Conservation (phyloP, 257 asterid genomes). For the Pogostemon cablin region DNA sequence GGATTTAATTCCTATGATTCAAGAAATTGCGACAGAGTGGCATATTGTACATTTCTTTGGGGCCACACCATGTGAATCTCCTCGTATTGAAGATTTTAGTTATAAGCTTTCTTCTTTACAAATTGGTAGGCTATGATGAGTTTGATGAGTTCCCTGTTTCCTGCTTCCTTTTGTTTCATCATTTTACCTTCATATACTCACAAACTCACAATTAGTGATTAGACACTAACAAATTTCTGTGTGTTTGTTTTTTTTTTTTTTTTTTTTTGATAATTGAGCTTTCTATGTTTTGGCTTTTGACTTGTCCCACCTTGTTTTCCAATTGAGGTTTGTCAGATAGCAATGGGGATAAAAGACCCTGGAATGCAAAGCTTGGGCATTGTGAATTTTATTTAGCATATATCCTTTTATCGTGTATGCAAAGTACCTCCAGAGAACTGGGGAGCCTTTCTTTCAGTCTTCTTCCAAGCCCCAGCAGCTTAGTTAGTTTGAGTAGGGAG, state of each 20-base stretch:
- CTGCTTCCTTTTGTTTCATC: conserved; percentile 17
- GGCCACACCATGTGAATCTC: conserved; percentile 81
- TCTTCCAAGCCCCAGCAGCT: conserved; percentile 61
- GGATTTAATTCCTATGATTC: conserved; percentile 84
- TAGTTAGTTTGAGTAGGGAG: conserved; percentile 65
- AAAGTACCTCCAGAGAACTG: conserved; percentile 49
- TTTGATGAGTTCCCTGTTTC: conserved; percentile 24
- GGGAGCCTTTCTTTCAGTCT: conserved; percentile 44
- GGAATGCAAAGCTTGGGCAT: conserved; percentile 83
- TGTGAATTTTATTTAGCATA: conserved; percentile 73
- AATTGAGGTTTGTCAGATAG: conserved; percentile 53
- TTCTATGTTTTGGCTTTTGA: conserved; percentile 14
- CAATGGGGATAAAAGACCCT: conserved; percentile 60
- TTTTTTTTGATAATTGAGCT: conserved; percentile 17
- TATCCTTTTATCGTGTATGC: conserved; percentile 65
- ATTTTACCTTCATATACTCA: conserved; percentile 26
- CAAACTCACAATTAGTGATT: conserved; percentile 21
- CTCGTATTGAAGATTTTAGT: conserved; percentile 84
- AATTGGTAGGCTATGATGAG: conserved; percentile 57
- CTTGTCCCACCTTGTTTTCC: conserved; percentile 1
- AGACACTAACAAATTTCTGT: conserved; percentile 7
- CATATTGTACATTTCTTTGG: conserved; percentile 82
- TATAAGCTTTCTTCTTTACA: conserved; percentile 86
- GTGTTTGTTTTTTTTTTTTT: background rate
- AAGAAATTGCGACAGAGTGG: conserved; percentile 87